A percentile compares a stretch with the other conserved stretches of the same genome.
phyloP scores from a whole-genome alignment of 495 filamentous ascomycete species.

The Chaetomium fimeti region DNA sequence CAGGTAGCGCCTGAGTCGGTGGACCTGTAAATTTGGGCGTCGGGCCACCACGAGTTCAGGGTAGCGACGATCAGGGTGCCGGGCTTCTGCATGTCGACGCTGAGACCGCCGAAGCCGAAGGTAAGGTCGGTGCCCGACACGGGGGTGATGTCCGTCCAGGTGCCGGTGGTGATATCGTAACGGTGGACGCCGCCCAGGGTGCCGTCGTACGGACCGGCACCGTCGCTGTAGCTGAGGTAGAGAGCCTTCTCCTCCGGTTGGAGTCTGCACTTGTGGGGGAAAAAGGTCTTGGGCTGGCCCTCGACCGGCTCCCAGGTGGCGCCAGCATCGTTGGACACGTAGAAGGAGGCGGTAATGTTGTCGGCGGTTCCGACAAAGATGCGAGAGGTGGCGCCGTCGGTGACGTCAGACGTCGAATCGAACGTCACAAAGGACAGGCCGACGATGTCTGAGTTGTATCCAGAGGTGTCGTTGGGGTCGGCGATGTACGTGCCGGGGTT shows the following conservation, averaged over 20 bases:
- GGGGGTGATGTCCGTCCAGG: slow-evolving; percentile 58
- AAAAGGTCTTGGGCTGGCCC: slow-evolving; percentile 50
- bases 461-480: slow-evolving; percentile 45
- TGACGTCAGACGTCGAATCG: slow-evolving; percentile 50
- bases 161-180: slow-evolving; percentile 49
- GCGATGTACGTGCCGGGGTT: slow-evolving; percentile 50
- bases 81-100: slow-evolving; percentile 54
- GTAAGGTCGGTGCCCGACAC: slow-evolving; percentile 42
- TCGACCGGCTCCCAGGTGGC: slow-evolving; percentile 50
- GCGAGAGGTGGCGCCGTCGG: slow-evolving; percentile 51
- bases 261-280: slow-evolving; percentile 57
- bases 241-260: slow-evolving; percentile 54
- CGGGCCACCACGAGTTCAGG: slow-evolving; percentile 60
- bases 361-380: slow-evolving; percentile 60
- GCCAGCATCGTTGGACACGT: slow-evolving; percentile 55
- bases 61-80: slow-evolving; percentile 56
- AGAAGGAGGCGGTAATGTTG: slow-evolving; percentile 53
- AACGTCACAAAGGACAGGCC: slow-evolving; percentile 59
- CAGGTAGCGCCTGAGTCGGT: slow-evolving; percentile 55
- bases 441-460: slow-evolving; percentile 49
- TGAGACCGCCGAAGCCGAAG: slow-evolving; percentile 58
- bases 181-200: slow-evolving; percentile 51
- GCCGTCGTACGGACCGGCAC: slow-evolving; percentile 57
- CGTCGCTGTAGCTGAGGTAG: slow-evolving; percentile 57
- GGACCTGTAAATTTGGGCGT: slow-evolving; percentile 55